Conservation (phyloP, 441 rosid species). For the Euphorbia schlechtendalii region DNA sequence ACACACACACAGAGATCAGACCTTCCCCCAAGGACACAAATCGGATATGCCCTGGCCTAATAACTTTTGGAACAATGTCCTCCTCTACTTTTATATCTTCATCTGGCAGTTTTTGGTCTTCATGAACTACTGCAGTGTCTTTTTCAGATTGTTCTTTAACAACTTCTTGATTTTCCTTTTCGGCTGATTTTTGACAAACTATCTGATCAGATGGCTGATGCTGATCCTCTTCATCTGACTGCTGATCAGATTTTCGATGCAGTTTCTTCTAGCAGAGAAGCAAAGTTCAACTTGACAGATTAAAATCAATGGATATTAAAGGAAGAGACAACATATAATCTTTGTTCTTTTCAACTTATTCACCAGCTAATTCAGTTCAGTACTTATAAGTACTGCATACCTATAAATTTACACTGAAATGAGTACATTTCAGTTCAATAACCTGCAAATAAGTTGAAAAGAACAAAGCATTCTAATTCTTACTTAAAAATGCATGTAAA, state of each 20-base stretch:
- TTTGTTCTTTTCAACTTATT: too few species aligned
- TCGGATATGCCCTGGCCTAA: conserved; percentile 93
- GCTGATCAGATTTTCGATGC: conserved; percentile 28
- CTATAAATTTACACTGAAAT: too few species aligned
- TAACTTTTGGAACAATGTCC: conserved; percentile 56
- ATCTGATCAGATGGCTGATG: conserved; percentile 19
- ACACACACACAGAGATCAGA: conserved; percentile 16
- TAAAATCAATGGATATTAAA: conserved; percentile 7
- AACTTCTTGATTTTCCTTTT: conserved; percentile 18
- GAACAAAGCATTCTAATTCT: background rate
- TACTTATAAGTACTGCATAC: too few species aligned
- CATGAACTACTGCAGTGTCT: conserved; percentile 13
- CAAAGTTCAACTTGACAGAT: conserved; percentile 22
- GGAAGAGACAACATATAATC: too few species aligned
- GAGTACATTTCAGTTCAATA: too few species aligned
- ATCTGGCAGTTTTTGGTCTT: conserved; percentile 24
- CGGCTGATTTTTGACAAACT: conserved; percentile 22
- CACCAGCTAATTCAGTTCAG: too few species aligned
- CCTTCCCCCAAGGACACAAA: conserved; percentile 64
- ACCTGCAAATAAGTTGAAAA: too few species aligned
- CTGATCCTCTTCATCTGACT: conserved; percentile 3
- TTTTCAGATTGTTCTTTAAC: conserved; percentile 15
- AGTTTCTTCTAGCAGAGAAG: conserved; percentile 39
- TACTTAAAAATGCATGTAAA: background rate
- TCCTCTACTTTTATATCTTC: conserved; percentile 37